These are phyloP conservation scores for Chrysoporthe austroafricana DNA, from an alignment of 2,329 filamentous ascomycete species.

Conservation along the genomic window DNA sequence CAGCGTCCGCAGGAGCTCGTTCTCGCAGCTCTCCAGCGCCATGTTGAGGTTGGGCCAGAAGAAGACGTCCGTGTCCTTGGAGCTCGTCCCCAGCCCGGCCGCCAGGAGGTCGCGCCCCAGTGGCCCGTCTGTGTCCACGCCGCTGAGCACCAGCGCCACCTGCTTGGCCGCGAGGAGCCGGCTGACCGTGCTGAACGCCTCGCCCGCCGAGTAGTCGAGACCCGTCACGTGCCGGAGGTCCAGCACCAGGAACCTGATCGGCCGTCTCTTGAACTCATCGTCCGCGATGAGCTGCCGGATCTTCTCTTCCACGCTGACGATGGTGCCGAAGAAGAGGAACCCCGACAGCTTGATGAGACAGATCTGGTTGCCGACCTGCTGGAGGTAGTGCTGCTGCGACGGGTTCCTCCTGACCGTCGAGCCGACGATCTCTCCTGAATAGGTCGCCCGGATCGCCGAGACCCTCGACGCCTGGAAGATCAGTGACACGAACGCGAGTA, in stretches of 20 bases:
- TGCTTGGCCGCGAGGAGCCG: slow-evolving; percentile 77
- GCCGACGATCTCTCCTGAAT: slow-evolving; percentile 84
- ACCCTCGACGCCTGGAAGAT: slow-evolving; percentile 90
- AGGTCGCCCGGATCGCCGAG: slow-evolving; percentile 87
- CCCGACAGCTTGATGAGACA: slow-evolving; percentile 90
- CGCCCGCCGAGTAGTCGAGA: slow-evolving; percentile 93
- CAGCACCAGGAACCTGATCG: slow-evolving; percentile 87
- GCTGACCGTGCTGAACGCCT: slow-evolving; percentile 92
- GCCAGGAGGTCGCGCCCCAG: slow-evolving; percentile 80
- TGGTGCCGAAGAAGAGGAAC: slow-evolving; percentile 98
- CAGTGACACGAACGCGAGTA: slow-evolving; percentile 87
- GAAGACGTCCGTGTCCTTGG: slow-evolving; percentile 72
- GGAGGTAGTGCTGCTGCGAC: slow-evolving; percentile 84
- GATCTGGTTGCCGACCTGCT: slow-evolving; percentile 84
- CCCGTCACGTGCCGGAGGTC: slow-evolving; percentile 90
- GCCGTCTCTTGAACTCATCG: slow-evolving; percentile 73
- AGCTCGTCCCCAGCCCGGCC: slow-evolving; percentile 71
- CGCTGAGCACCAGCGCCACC: slow-evolving; percentile 81
- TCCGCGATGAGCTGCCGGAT: slow-evolving; percentile 84
- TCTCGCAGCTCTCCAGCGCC: slow-evolving; percentile 92
- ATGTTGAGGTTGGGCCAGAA: slow-evolving; percentile 91
- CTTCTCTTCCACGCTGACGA: slow-evolving; percentile 90
- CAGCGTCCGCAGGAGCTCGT: slow-evolving; percentile 83
- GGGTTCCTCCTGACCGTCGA: slow-evolving; percentile 93
- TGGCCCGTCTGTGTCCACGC: slow-evolving; percentile 74